Evolutionary conservation across 768 basidiomycete species (phyloP).

Genomic region (Rhodosporidiobolus sp.): DNA sequence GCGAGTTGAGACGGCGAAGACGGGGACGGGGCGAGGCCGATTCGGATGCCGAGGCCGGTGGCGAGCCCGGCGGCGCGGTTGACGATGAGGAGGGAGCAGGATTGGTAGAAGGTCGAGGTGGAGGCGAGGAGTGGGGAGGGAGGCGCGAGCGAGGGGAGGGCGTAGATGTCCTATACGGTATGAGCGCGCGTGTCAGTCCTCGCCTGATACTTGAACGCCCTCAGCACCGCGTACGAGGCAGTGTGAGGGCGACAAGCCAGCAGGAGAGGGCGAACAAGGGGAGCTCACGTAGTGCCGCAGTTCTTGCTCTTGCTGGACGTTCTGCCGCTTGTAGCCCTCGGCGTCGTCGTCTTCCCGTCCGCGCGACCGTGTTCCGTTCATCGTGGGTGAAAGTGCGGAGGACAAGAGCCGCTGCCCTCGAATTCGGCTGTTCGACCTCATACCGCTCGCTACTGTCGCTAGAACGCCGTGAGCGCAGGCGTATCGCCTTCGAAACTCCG

Average conservation of each 20-base stretch:
- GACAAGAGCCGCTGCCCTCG: not conserved
- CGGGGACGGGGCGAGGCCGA: conserved; percentile 9
- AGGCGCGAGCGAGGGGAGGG: conserved; percentile 21
- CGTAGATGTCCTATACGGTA: conserved; percentile 33
- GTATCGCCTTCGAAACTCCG: no score
- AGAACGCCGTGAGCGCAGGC: no score
- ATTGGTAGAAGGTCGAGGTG: conserved; percentile 22
- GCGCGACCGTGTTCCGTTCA: conserved; percentile 20
- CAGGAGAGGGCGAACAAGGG: not conserved
- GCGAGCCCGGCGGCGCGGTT: conserved; percentile 33
- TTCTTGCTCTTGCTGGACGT: not conserved
- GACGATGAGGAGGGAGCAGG: conserved; percentile 32
- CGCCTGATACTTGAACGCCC: not conserved
- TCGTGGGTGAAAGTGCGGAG: not conserved
- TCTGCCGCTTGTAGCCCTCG: conserved; percentile 9
- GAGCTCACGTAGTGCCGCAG: conserved; percentile 22
- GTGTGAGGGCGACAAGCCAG: not conserved
- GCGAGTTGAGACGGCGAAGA: not conserved
- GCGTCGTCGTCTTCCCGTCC: conserved; percentile 20
- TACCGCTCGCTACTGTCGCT: not conserved
- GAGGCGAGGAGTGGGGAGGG: conserved; percentile 17
- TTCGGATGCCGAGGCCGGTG: conserved; percentile 33
- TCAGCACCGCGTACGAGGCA: not conserved
- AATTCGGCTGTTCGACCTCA: no score
- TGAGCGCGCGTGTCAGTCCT: not conserved